A percentile compares a stretch with the other conserved stretches of the same genome.
Evolutionary conservation across 208 protist species (phyloP).

Genomic region (Vickermania spadyakhi): DNA sequence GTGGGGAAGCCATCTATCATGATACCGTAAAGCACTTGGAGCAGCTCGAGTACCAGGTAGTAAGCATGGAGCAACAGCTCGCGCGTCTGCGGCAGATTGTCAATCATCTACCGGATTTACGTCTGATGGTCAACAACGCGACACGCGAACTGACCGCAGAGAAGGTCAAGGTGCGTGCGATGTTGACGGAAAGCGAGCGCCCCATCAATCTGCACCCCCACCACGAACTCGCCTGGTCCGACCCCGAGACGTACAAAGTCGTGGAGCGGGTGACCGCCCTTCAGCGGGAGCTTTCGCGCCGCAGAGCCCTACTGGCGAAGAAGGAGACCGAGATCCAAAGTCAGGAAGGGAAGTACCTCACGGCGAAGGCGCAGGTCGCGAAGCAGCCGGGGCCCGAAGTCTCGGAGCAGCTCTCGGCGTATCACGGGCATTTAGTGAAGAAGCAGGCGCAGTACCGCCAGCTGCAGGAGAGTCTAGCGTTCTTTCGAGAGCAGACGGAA

Average conservation of each 20-base stretch:
- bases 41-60: conserved; percentile 50
- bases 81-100: conserved; percentile 35
- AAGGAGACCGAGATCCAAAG: conserved; percentile 88
- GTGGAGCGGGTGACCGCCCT: conserved; percentile 92
- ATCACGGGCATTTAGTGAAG: conserved; percentile 89
- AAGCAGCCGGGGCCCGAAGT: conserved; percentile 93
- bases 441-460: conserved; percentile 90
- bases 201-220: conserved; percentile 97
- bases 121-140: conserved; percentile 50
- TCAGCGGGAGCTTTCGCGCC: conserved; percentile 93
- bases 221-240: conserved; percentile 91
- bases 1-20: conserved; percentile 91
- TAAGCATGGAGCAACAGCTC: conserved; percentile 39
- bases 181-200: conserved; percentile 91
- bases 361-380: conserved; percentile 90
- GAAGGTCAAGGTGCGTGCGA: conserved; percentile 75
- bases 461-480: conserved; percentile 65
- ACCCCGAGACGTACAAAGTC: conserved; percentile 92
- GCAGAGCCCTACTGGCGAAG: conserved; percentile 89
- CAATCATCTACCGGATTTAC: conserved; percentile 45
- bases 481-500: conserved; percentile 80
- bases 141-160: conserved; percentile 58
- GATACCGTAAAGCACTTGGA: conserved; percentile 61
- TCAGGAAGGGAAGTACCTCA: conserved; percentile 90
- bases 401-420: conserved; percentile 93